Percentiles rank a stretch among this genome's conserved stretches.
Evolutionary conservation across 2,329 filamentous ascomycete genomes (phyloP).

Genomic region (Sordariomycetes sp.): DNA sequence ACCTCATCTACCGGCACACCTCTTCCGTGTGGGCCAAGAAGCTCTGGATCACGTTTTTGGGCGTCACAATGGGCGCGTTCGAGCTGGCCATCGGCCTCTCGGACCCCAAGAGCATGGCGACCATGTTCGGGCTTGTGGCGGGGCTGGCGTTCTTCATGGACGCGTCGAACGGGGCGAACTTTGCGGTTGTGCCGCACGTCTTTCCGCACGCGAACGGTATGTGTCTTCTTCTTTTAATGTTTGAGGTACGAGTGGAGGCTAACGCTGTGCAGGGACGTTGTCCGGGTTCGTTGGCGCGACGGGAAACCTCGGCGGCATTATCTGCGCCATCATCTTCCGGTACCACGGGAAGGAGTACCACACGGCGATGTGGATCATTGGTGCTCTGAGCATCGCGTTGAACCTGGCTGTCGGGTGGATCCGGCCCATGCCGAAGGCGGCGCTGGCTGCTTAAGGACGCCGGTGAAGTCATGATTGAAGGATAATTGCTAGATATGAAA

Average conservation of each 20-base stretch:
- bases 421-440: constrained; percentile 39
- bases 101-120: constrained; percentile 49
- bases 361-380: constrained; percentile 72
- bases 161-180: constrained; percentile 78
- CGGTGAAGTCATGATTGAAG: background rate
- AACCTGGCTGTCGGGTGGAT: constrained; percentile 54
- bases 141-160: constrained; percentile 75
- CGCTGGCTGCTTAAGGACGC: background rate
- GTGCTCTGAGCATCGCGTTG: constrained; percentile 59
- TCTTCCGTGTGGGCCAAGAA: constrained; percentile 24
- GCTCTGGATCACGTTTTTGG: constrained; percentile 47
- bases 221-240: constrained; percentile 46
- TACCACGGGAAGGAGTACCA: constrained; percentile 60
- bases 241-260: constrained; percentile 30
- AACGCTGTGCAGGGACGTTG: constrained; percentile 28
- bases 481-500: background rate
- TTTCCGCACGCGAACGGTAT: constrained; percentile 69
- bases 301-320: constrained; percentile 76
- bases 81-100: constrained; percentile 52
- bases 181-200: constrained; percentile 77
- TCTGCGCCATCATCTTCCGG: constrained; percentile 75
- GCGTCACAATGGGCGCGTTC: constrained; percentile 47
- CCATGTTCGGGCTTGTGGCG: constrained; percentile 68
- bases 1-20: constrained; percentile 32
- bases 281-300: constrained; percentile 69